Evolutionary conservation across 176 grass and related monocot genomes (phyloP).

Genomic region (Saccharum officinarum): DNA sequence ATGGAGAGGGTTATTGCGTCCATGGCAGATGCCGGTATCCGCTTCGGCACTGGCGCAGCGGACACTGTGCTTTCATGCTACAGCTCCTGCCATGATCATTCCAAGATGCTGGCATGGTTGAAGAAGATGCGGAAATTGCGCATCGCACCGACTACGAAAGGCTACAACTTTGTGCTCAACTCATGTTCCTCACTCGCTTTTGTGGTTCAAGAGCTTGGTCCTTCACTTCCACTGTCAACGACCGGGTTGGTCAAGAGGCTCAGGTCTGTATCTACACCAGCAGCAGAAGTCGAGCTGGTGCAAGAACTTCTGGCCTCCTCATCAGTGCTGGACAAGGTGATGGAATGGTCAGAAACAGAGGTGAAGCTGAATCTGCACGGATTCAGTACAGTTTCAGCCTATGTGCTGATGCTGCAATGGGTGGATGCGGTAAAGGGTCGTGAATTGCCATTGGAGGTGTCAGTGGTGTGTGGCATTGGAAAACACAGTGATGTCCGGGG

Average conservation of each 20-base stretch:
- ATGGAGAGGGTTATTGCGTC: constrained; percentile 66
- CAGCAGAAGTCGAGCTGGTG: constrained; percentile 62
- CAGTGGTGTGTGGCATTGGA: constrained; percentile 66
- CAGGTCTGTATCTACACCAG: constrained; percentile 28
- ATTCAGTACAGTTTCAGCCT: constrained; percentile 59
- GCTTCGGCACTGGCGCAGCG: constrained; percentile 48
- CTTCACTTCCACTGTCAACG: constrained; percentile 54
- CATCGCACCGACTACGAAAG: constrained; percentile 41
- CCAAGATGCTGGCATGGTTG: constrained; percentile 60
- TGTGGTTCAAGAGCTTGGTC: constrained; percentile 29
- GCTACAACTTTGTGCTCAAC: constrained; percentile 63
- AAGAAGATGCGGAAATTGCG: constrained; percentile 49
- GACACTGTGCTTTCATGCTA: constrained; percentile 88
- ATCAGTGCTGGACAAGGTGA: constrained; percentile 47
- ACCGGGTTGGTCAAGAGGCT: constrained; percentile 46
- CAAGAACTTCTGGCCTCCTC: constrained; percentile 56
- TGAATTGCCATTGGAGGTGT: constrained; percentile 53
- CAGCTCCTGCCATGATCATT: constrained; percentile 51
- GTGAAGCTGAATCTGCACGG: constrained; percentile 92
- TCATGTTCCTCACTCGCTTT: constrained; percentile 48
- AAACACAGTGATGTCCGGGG: constrained; percentile 75
- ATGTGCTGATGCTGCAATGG: constrained; percentile 82
- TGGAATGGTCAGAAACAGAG: constrained; percentile 63
- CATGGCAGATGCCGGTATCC: constrained; percentile 65
- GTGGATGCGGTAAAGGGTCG: constrained; percentile 47